These are phyloP conservation scores for Aspergillus melleus DNA, from an alignment of 2,329 filamentous ascomycete genomes.

Conservation along the genomic window DNA sequence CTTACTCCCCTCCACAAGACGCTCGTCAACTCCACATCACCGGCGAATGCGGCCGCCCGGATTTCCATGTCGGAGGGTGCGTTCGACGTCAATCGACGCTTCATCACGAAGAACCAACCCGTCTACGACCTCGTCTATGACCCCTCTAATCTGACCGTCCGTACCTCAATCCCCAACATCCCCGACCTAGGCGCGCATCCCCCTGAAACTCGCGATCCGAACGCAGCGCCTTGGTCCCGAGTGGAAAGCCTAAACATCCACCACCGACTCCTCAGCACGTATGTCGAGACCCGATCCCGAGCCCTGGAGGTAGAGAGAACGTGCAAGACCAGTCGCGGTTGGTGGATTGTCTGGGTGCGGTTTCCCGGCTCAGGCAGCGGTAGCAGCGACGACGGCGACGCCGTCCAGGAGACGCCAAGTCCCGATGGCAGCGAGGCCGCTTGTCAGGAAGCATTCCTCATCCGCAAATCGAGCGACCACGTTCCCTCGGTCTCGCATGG, in stretches of 20 bases:
- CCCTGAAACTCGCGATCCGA: slow-evolving; percentile 12
- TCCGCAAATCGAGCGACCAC: slow-evolving; percentile 48
- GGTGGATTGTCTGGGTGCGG: slow-evolving; percentile 68
- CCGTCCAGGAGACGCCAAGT: background rate
- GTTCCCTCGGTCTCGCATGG: slow-evolving; percentile 28
- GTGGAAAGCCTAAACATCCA: slow-evolving; percentile 64
- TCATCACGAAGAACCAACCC: slow-evolving; percentile 36
- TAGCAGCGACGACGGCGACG: slow-evolving; percentile 11
- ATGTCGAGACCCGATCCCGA: slow-evolving; percentile 51
- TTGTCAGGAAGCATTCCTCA: slow-evolving; percentile 46
- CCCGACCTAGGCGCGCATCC: slow-evolving; percentile 51
- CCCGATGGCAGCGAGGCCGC: slow-evolving; percentile 6
- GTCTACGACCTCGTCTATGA: slow-evolving; percentile 65
- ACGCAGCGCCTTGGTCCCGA: slow-evolving; percentile 47
- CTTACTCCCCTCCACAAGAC: slow-evolving; percentile 50
- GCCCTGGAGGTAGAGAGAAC: slow-evolving; percentile 58
- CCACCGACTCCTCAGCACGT: slow-evolving; percentile 58
- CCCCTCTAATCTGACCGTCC: slow-evolving; percentile 57
- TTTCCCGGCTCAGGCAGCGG: slow-evolving; percentile 33
- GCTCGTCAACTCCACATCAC: slow-evolving; percentile 48
- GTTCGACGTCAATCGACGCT: slow-evolving; percentile 33
- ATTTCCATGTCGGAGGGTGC: slow-evolving; percentile 34
- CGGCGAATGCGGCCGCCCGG: slow-evolving; percentile 40
- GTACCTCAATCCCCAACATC: slow-evolving; percentile 65
- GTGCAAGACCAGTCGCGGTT: slow-evolving; percentile 63